Evolutionary conservation across 352 stramenopile genomes (phyloP).

Genomic region (Phytopythium vexans): DNA sequence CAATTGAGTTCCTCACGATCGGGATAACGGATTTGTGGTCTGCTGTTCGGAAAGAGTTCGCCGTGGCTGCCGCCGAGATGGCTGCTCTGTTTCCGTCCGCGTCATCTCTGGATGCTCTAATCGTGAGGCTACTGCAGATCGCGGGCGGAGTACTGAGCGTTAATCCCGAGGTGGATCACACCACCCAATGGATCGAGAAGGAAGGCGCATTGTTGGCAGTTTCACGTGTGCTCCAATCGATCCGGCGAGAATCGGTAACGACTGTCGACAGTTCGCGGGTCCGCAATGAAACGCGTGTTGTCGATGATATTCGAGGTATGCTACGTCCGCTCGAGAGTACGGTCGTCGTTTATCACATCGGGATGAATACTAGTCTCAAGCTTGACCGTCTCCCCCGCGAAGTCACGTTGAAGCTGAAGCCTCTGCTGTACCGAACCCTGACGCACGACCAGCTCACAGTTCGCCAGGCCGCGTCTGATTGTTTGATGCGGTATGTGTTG

Average conservation of each 20-base stretch:
- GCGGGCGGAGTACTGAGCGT: slow-evolving; percentile 19
- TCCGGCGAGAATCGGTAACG: slow-evolving; percentile 14
- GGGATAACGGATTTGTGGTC: slow-evolving; percentile 70
- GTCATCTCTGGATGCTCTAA: slow-evolving; percentile 31
- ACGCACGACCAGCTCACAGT: slow-evolving; percentile 57
- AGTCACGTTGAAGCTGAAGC: slow-evolving; percentile 39
- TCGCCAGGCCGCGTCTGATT: slow-evolving; percentile 45
- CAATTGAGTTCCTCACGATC: slow-evolving; percentile 30
- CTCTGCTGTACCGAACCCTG: slow-evolving; percentile 50
- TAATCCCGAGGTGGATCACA: slow-evolving; percentile 16
- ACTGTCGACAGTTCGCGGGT: neutral
- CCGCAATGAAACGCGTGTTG: slow-evolving; percentile 16
- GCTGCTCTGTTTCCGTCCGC: slow-evolving; percentile 23
- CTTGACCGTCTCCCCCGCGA: slow-evolving; percentile 19
- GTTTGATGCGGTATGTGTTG: slow-evolving; percentile 35
- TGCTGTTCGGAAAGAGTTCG: slow-evolving; percentile 52
- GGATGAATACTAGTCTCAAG: slow-evolving; percentile 8
- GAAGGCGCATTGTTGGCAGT: slow-evolving; percentile 50
- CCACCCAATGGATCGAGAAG: slow-evolving; percentile 34
- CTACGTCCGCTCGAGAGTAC: slow-evolving; percentile 5
- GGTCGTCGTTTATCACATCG: slow-evolving; percentile 25
- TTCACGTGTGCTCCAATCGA: slow-evolving; percentile 24
- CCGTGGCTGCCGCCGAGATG: slow-evolving; percentile 16
- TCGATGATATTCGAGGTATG: slow-evolving; percentile 22
- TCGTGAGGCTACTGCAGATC: slow-evolving; percentile 40